Evolutionary conservation across 176 grass and related monocot species (phyloP).

Genomic region (Eleusine coracana): DNA sequence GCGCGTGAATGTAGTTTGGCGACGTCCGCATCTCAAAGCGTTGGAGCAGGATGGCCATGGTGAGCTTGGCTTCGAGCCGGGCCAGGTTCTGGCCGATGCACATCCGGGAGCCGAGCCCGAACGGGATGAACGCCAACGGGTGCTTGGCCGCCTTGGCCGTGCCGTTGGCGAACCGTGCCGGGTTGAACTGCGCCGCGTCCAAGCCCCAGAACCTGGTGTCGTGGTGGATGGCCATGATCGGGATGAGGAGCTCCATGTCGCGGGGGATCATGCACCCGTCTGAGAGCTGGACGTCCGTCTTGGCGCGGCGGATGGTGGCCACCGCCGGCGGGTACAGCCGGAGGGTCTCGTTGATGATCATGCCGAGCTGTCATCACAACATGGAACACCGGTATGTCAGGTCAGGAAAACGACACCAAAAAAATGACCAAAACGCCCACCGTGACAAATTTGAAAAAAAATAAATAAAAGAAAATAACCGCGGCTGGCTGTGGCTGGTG

Average conservation of each 20-base stretch:
- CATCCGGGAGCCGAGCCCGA: slow-evolving; percentile 71
- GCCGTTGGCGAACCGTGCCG: slow-evolving; percentile 50
- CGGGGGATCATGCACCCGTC: slow-evolving; percentile 57
- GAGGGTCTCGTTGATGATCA: slow-evolving; percentile 80
- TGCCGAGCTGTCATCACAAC: slow-evolving; percentile 58
- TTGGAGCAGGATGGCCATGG: slow-evolving; percentile 59
- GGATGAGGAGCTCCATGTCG: slow-evolving; percentile 73
- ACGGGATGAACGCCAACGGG: slow-evolving; percentile 65
- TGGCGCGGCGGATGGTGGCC: slow-evolving; percentile 77
- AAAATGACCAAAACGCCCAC: background rate
- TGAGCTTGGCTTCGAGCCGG: slow-evolving; percentile 66
- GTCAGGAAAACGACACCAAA: background rate
- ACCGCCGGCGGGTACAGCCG: slow-evolving; percentile 83
- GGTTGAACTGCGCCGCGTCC: slow-evolving; percentile 65
- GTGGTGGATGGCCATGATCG: slow-evolving; percentile 88
- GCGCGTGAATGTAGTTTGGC: slow-evolving; percentile 65
- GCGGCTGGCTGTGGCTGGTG: background rate
- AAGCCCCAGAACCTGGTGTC: slow-evolving; percentile 58
- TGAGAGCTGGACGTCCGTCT: slow-evolving; percentile 54
- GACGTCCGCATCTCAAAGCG: slow-evolving; percentile 54
- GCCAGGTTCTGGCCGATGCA: slow-evolving; percentile 87
- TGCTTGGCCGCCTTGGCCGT: slow-evolving; percentile 53
- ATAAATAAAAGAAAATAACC: background rate
- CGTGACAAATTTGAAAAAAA: background rate
- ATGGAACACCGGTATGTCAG: background rate